Base-by-base conservation (phyloP, 2,329 filamentous ascomycete species). In the Fusarium goolgardi region DNA sequence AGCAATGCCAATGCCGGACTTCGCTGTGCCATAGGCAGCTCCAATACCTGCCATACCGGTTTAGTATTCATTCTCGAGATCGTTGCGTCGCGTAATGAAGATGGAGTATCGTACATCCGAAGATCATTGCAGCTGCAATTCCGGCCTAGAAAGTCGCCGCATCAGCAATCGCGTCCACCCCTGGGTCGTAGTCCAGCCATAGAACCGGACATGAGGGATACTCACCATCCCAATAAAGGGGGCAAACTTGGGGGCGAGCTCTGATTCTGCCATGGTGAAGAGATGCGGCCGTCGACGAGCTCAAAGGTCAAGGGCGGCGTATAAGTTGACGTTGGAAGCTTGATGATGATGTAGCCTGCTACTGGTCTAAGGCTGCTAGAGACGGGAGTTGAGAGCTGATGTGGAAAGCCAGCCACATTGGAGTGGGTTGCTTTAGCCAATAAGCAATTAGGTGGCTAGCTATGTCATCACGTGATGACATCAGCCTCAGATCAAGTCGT, bases 221-320 rank as follows among this genome's bases (percentile, higher is more conserved):
- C 89, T 81, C 84, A 94, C 91, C 91, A 95, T 93, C 84, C 92
- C 92, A 78, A 95, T 86, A 84, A 95, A 96, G 74, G 92, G 92
- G 82, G 92, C 92, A 78, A 94, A 95, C 81, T 91, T 92, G 74
- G 92, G 92, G 62, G 90, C 84, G 66, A 88, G 81, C 71, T 89
- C 87, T 71, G 86, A 74, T 56, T 78, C 83, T 62, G 79, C 81
- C 86, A 88, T 88, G 66, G 49, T 81, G 69, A 72, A 59, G 54
- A 69, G 55, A 58, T 63, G 63, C 60, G 59, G 59, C 69, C 67
- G 65, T 69, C 49, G 54, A 56, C 55, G 65, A 58, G 54, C 62
- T 62, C 55, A 59, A 52, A 56, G 55, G 53, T 65, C 63, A 55
- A 63, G 52, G 66, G 54, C 59, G 61, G 63, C 55, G 63, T 68